Base-by-base conservation (phyloP, 1,284 basidiomycete species). In the Apiotrichum veenhuisii region DNA sequence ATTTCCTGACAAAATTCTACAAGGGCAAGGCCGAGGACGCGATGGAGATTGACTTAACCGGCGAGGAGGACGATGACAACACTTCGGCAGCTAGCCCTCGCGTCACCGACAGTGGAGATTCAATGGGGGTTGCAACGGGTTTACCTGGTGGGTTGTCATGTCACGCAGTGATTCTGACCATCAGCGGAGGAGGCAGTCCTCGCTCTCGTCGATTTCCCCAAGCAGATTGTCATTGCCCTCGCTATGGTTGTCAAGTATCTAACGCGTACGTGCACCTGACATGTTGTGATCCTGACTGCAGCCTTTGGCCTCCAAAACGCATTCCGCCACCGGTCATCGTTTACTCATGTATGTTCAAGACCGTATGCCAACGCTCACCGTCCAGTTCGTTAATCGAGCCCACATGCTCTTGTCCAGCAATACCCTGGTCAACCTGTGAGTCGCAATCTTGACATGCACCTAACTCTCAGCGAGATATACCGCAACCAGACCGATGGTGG, bases 351-450 rank as follows among this genome's bases (percentile, higher is more conserved):
- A 38, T 33, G 65, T 52, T 1, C 8, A 8, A 2, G 38, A 17
- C 20, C 8, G 15, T 27, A 17, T 30, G 26, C 2, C 10, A 11
- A 8, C 23, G 17, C 47, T 57, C 22, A 52, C 50, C 36, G 2
- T 69, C 12, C 30, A 79, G 65, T 98, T 98, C 69, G 82, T 88
- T 1, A 84, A 85, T 38, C 82, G 84, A 44, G 83, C 85, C 0
- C 87, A 91, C 63, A 96, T 98, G 93, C 81, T 93, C 17, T 80
- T 98, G 47, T 90, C 88, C 55, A 86, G 86, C 40, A 94, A 91
- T 69, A 96, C 95, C 0, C 77, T 98, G 17, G 81, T 82, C 27
- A 97, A 98, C 69, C 79, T 98, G 78, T 85, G 58, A 26, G 82
- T 36, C 64, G 3, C 14, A 50, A 15, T 58, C 54, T 50, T 51